Base-by-base conservation (phyloP, 495 filamentous ascomycete genomes). In the Darksidea phi region DNA sequence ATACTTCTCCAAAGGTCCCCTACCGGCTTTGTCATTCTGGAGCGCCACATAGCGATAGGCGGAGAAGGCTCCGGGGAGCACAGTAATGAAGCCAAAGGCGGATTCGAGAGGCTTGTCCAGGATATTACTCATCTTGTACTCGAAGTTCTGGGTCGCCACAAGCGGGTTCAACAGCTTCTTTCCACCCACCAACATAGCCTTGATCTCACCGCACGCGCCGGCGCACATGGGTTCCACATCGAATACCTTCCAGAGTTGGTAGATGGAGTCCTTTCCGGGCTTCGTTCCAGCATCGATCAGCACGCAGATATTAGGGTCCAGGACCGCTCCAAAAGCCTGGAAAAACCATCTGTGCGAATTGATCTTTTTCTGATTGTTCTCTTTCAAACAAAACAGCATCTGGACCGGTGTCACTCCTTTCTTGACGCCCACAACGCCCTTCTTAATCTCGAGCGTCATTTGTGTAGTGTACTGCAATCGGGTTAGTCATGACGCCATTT, bases 351-450 rank as follows among this genome's bases (percentile, higher is more conserved):
- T 79, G 71, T 99, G 95, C 1, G 93, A 97, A 71, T 99, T 99
- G 81, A 99, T 97, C 79, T 99, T 99, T 80, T 99, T 99, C 79
- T 96, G 91, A 71, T 99, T 99, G 80, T 97, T 95, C 73, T 99
- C 95, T 80, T 99, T 99, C 63, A 99, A 73, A 71, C 95, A 99
- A 80, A 99, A 99, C 0, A 99, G 84, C 82, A 99, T 88, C 75
- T 99, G 95, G 11, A 97, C 89, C 0, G 93, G 92, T 50, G 88
- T 86, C 24, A 86, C 87, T 37, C 83, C 79, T 52, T 81, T 84
- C 59, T 89, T 88, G 26, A 97, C 78, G 60, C 85, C 79, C 8
- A 97, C 95, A 28, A 95, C 84, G 57, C 87, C 88, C 53, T 93
- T 91, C 77, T 94, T 94, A 66, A 97, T 82, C 62, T 88, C 84